A percentile compares a stretch with the other conserved stretches of the same genome.
Evolutionary conservation across 2,329 filamentous ascomycete genomes (phyloP).

Genomic region (Curvularia spicifera): DNA sequence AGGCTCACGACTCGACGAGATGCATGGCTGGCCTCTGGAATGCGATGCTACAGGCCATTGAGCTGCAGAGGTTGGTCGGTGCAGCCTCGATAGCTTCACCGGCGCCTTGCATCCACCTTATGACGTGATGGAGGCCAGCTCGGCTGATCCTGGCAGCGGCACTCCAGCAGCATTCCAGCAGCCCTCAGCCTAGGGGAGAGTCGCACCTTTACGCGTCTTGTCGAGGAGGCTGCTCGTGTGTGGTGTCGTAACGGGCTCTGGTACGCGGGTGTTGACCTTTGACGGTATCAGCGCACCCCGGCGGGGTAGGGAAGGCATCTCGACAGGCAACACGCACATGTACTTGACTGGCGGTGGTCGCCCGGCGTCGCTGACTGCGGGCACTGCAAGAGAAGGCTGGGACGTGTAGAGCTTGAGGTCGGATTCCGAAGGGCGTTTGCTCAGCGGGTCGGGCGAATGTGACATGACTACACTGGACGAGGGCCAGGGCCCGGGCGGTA

Average conservation of each 20-base stretch:
- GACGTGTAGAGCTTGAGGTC: slow-evolving; percentile 52
- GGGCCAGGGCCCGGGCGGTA: slow-evolving; percentile 9
- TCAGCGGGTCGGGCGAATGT: slow-evolving; percentile 25
- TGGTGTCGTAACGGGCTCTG: slow-evolving; percentile 71
- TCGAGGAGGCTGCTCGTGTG: slow-evolving; percentile 64
- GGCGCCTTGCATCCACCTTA: neutral
- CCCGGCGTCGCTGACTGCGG: slow-evolving; percentile 44
- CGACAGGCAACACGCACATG: slow-evolving; percentile 50
- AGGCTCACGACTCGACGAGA: neutral
- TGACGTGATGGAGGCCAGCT: slow-evolving; percentile 1
- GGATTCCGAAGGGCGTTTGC: slow-evolving; percentile 29
- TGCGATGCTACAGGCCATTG: neutral
- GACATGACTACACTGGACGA: slow-evolving; percentile 19
- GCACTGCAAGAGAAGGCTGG: slow-evolving; percentile 57
- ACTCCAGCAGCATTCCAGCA: neutral
- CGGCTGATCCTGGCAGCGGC: neutral
- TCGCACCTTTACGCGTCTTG: slow-evolving; percentile 67
- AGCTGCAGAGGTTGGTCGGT: neutral
- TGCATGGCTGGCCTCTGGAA: neutral
- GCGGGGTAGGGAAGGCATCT: slow-evolving; percentile 29
- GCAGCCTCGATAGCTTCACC: neutral
- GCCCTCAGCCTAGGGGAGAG: neutral
- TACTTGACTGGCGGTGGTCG: slow-evolving; percentile 57
- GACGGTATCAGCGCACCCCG: slow-evolving; percentile 30
- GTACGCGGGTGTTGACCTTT: slow-evolving; percentile 64